Evolutionary conservation across 2,329 filamentous ascomycete genomes (phyloP), one percentile per base, ranked within the genome.

Genomic region (Aspergillus arachidicola): DNA sequence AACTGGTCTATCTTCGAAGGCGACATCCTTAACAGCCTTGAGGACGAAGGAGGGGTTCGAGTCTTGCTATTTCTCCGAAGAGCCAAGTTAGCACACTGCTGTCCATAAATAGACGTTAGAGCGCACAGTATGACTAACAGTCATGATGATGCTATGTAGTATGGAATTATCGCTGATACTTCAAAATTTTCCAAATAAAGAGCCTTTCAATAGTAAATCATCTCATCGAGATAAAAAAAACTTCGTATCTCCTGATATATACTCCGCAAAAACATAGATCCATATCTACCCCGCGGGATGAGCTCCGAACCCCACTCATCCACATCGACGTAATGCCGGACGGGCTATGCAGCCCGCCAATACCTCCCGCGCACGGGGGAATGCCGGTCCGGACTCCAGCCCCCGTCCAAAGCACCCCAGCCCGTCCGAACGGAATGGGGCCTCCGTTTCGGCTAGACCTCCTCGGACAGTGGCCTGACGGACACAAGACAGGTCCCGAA

Each of bases 21-120:
- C 72, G 57, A 83, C 78, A 34, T 81, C 74, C 64, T 82, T 77
- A 57, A 84, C 68, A 6, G 79, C 77, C 46, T 77, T 77, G 14
- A 85, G 78, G 46, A 84, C 83, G 64, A 84, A 83, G 9, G 83
- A 79, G 1, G 74, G 80, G 64, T 70, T 71, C 26, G 58, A 64
- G 48, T 65, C 51, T 32, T 36, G 30, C 50, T 19, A 10, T 34
- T 14, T 26, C 9, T 16, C 21, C n/a, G 23, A 14, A 14, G 3
- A 11, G 30, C 2, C 16, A 11, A 0, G 14, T 53, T 32, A 53
- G 26, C 14, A 34, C 23, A 23, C 23, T 23, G 23, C 23, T 23
- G 23, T 28, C 3, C 23, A 14, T 48, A 14, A 4, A 12, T 14
- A 48, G 0, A n/a, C 3, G 1, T 7, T 3, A 19, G 4, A 9